phyloP scores from a whole-genome alignment of 768 basidiomycete species.

The Epithele typhae region DNA sequence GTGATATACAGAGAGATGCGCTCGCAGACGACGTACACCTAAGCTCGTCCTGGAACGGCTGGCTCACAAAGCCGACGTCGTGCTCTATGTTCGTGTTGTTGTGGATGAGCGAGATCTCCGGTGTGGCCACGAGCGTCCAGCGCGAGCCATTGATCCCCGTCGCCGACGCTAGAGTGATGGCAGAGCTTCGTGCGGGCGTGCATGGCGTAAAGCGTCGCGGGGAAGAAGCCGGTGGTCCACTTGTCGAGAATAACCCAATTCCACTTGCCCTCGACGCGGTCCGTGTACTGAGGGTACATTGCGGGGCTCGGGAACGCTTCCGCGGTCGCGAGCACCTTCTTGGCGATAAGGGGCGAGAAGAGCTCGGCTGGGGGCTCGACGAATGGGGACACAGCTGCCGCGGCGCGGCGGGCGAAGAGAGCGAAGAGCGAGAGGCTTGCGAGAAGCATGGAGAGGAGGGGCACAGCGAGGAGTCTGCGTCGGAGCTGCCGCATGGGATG shows the following conservation, averaged over 20 bases:
- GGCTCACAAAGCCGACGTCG: slow-evolving; percentile 70
- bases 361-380: slow-evolving; percentile 40
- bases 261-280: slow-evolving; percentile 46
- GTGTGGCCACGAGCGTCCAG: slow-evolving; percentile 51
- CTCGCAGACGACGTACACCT: slow-evolving; percentile 33
- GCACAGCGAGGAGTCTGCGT: too few relatives aligned
- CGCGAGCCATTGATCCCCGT: slow-evolving; percentile 51
- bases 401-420: neutral
- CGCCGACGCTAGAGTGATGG: slow-evolving; percentile 30
- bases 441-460: slow-evolving; percentile 1
- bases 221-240: slow-evolving; percentile 71
- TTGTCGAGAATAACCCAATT: slow-evolving; percentile 47
- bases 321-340: slow-evolving; percentile 59
- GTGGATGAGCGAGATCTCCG: slow-evolving; percentile 45
- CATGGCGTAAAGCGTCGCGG: slow-evolving; percentile 54
- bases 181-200: slow-evolving; percentile 51
- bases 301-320: slow-evolving; percentile 38
- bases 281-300: slow-evolving; percentile 59
- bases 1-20: neutral
- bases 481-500: too few relatives aligned
- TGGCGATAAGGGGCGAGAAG: slow-evolving; percentile 53
- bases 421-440: slow-evolving; percentile 1
- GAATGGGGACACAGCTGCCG: slow-evolving; percentile 1
- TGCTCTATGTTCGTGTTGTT: slow-evolving; percentile 47
- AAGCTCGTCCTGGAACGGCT: slow-evolving; percentile 58